These are phyloP conservation scores for Clonostachys byssicola DNA, from an alignment of 2,329 filamentous ascomycete genomes.

Conservation along the genomic window DNA sequence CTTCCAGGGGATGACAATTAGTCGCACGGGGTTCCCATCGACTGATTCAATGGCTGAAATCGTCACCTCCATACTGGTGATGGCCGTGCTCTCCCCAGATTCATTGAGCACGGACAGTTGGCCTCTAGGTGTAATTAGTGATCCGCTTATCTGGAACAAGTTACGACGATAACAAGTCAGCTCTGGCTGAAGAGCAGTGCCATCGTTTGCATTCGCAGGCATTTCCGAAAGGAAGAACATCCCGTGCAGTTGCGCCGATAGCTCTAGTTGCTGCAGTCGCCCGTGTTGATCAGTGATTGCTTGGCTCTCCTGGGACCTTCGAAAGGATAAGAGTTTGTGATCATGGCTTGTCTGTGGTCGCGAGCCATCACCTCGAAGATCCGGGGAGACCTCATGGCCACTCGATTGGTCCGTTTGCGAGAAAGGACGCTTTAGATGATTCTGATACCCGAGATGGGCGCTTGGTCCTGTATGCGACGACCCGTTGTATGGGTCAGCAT, in stretches of 20 bases:
- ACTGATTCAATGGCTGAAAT: slow-evolving; percentile 94
- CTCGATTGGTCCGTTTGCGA: slow-evolving; percentile 49
- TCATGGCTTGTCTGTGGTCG: slow-evolving; percentile 56
- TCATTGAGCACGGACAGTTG: slow-evolving; percentile 80
- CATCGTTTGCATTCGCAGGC: slow-evolving; percentile 58
- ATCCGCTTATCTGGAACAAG: slow-evolving; percentile 92
- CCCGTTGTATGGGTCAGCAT: slow-evolving; percentile 49
- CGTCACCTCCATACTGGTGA: slow-evolving; percentile 77
- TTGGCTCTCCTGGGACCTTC: slow-evolving; percentile 52
- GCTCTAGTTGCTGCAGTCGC: slow-evolving; percentile 55
- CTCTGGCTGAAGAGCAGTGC: slow-evolving; percentile 64
- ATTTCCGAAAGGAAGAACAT: slow-evolving; percentile 88
- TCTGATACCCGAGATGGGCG: slow-evolving; percentile 41
- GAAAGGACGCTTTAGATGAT: slow-evolving; percentile 52
- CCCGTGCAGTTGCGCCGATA: slow-evolving; percentile 74
- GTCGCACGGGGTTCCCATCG: slow-evolving; percentile 84
- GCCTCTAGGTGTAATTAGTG: slow-evolving; percentile 73
- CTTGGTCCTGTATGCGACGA: slow-evolving; percentile 40
- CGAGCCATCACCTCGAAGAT: slow-evolving; percentile 47
- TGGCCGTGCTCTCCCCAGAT: slow-evolving; percentile 77
- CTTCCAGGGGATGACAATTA: slow-evolving; percentile 98
- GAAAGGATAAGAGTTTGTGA: slow-evolving; percentile 57
- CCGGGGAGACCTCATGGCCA: slow-evolving; percentile 58
- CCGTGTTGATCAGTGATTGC: slow-evolving; percentile 57
- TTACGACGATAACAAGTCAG: slow-evolving; percentile 95